Base-by-base conservation (phyloP, 2,329 filamentous ascomycete species). In the Colletotrichum horii region DNA sequence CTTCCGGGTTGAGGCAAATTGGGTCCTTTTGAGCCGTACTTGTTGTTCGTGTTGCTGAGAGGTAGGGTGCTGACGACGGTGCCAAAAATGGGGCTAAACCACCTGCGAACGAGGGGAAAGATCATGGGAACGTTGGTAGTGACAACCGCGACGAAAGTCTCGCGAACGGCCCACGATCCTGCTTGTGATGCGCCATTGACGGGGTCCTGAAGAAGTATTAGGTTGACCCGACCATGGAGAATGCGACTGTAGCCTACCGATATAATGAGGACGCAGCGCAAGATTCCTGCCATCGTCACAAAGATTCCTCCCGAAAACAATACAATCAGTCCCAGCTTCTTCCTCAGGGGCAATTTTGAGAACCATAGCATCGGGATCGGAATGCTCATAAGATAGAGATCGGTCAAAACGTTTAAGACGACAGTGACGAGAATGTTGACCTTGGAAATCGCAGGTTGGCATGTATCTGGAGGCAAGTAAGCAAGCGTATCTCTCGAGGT, bases 301-400 rank as follows among this genome's bases (percentile, higher is more conserved):
- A 87, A 85, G 12, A 87, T 72, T 1, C 85, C 85, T 14, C 84
- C 84, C 6, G 84, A 83, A 32, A 87, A 86, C 4, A 87, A 80
- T 6, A 84, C 70, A 16, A 84, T 83, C 56, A 86, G 81, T 1
- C 83, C 83, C n/a, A 81, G 71, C 38, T 83, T 83, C 77, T 82
- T 83, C 4, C 76, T 55, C 12, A 76, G 75, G 26, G 78, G 80
- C 43, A 82, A 76, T n/a, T 71, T 79, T 16, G 79, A 78, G 32
- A 76, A 71, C 79, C 81, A 82, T 14, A 80, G 79, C 80, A 79
- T 76, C 7, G 78, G 78, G 12, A 79, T 56, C 36, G 78, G 78
- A 1, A 79, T 75, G 55, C 77, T 71, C 24, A 79, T 69, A 22
- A 78, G 77, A 61, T 76, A 79, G 14, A 79, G 66, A 56, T 79